phyloP scores from a whole-genome alignment of 306 rosid species.

The Gastrolobium bilobum region DNA sequence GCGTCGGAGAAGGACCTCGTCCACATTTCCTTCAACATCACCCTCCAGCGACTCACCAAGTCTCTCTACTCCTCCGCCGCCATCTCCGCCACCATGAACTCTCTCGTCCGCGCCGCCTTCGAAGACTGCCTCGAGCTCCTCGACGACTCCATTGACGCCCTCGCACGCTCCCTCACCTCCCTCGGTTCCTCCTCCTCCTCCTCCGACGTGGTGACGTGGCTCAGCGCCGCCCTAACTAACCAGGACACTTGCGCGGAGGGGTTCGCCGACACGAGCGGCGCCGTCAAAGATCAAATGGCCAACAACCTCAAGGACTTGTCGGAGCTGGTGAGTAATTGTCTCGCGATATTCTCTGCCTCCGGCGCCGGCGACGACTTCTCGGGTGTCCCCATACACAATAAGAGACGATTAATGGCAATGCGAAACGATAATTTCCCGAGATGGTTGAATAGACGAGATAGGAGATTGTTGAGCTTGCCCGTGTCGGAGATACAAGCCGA shows the following conservation, averaged over 20 bases:
- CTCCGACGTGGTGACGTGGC: slow-evolving; percentile 85
- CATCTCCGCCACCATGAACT: slow-evolving; percentile 59
- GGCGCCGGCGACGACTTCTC: slow-evolving; percentile 64
- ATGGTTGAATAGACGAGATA: slow-evolving; percentile 75
- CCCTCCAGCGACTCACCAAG: slow-evolving; percentile 69
- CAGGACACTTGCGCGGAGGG: slow-evolving; percentile 93
- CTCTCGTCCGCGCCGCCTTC: slow-evolving; percentile 67
- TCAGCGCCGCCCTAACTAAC: slow-evolving; percentile 83
- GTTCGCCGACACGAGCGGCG: slow-evolving; percentile 55
- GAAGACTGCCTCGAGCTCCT: slow-evolving; percentile 89
- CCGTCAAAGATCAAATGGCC: slow-evolving; percentile 61
- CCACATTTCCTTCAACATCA: slow-evolving; percentile 90
- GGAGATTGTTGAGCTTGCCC: slow-evolving; percentile 68
- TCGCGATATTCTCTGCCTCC: slow-evolving; percentile 70
- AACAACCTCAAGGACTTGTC: slow-evolving; percentile 67
- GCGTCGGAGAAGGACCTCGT: slow-evolving; percentile 84
- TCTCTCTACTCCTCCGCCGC: slow-evolving; percentile 72
- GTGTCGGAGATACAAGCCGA: slow-evolving; percentile 72
- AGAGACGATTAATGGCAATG: slow-evolving; percentile 65
- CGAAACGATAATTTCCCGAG: slow-evolving; percentile 59
- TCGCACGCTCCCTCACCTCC: slow-evolving; percentile 59
- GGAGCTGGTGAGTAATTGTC: slow-evolving; percentile 79
- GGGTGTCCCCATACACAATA: slow-evolving; percentile 83
- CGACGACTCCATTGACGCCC: slow-evolving; percentile 78
- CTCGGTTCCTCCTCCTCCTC: slow-evolving; percentile 26